A percentile compares a stretch with the other conserved stretches of the same genome.
These are phyloP conservation scores for Hanseniaspora gamundiae DNA, from an alignment of 1,139 yeast genomes.

Conservation along the genomic window DNA sequence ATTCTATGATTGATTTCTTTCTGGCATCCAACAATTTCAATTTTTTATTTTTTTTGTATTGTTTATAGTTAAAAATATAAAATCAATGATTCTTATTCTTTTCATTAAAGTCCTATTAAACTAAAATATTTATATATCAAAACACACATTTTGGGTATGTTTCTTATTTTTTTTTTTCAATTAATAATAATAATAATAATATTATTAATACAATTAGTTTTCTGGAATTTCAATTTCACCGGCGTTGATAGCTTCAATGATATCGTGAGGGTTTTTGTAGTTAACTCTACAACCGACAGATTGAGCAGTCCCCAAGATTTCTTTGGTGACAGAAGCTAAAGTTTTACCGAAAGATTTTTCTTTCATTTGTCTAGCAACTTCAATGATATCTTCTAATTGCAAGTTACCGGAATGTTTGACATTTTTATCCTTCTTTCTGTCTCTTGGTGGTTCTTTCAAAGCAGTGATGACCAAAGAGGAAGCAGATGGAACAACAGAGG, in stretches of 20 bases:
- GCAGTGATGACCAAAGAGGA: slow-evolving; percentile 98
- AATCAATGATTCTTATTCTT: no score
- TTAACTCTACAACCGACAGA: slow-evolving; percentile 98
- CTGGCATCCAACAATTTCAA: no score
- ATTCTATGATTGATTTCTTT: no score
- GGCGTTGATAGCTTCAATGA: slow-evolving; percentile 93
- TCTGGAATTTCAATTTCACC: slow-evolving; percentile 97
- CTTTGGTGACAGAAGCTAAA: slow-evolving; percentile 95
- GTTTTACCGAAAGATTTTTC: slow-evolving; percentile 97
- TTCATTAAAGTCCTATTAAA: slow-evolving; percentile 1
- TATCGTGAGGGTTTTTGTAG: slow-evolving; percentile 98
- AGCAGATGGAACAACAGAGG: slow-evolving; percentile 99
- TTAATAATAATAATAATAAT: no score
- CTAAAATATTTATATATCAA: no score
- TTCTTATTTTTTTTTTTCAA: background rate
- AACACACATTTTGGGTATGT: no score
- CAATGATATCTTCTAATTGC: slow-evolving; percentile 91
- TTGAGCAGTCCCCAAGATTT: slow-evolving; percentile 99
- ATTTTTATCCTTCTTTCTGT: slow-evolving; percentile 99
- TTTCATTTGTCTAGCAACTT: slow-evolving; percentile 96
- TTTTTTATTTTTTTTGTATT: no score
- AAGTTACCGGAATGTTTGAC: slow-evolving; percentile 99
- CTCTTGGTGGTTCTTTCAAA: slow-evolving; percentile 99
- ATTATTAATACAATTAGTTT: no score
- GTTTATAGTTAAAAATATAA: no score